Conservation (phyloP, 176 grass and related monocot species). For the Hordeum marinum region DNA sequence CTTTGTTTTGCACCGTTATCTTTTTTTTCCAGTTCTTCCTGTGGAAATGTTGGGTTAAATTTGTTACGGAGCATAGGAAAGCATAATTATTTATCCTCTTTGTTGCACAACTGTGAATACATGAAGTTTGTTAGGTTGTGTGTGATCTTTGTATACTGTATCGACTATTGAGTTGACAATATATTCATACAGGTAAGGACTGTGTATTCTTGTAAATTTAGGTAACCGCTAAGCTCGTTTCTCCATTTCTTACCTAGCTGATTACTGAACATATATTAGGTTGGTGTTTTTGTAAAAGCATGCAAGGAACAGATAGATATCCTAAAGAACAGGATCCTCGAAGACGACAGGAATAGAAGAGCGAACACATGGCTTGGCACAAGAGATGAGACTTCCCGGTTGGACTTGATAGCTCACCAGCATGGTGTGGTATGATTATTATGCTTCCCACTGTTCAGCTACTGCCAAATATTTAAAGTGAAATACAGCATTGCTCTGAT, state of each 20-base stretch:
- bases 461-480: neutral
- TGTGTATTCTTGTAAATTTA: neutral
- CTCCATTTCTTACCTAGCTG: conserved; percentile 9
- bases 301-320: conserved; percentile 99
- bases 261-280: conserved; percentile 42
- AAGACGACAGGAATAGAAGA: conserved; percentile 53
- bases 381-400: conserved; percentile 56
- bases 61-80: neutral
- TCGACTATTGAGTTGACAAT: neutral
- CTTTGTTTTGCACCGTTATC: neutral
- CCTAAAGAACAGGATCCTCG: conserved; percentile 79
- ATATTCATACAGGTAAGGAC: neutral
- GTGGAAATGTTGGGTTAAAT: neutral
- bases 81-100: neutral
- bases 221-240: neutral
- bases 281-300: conserved; percentile 82
- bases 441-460: conserved; percentile 20
- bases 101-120: neutral
- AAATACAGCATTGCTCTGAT: neutral
- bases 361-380: conserved; percentile 64
- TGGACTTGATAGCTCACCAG: conserved; percentile 92
- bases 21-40: neutral
- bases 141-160: neutral
- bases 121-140: neutral
- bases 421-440: conserved; percentile 83